Percentiles rank a stretch among this genome's conserved stretches.
Conservation (phyloP, 768 basidiomycete genomes). For the Xerocomus potaroensis region DNA sequence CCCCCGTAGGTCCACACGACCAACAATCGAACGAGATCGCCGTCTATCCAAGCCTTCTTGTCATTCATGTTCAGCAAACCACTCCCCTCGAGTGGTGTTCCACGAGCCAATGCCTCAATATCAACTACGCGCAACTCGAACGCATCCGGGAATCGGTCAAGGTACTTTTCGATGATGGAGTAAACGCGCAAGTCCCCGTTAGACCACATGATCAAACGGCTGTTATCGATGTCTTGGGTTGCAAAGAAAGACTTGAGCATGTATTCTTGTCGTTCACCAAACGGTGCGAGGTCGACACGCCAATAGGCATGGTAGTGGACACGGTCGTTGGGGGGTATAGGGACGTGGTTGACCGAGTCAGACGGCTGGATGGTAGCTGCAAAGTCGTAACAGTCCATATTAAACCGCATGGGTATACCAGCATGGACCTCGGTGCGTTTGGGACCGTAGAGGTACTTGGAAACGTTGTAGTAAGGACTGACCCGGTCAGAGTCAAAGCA, state of each 20-base stretch:
- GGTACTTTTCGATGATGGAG: slow-evolving; percentile 56
- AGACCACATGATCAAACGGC: slow-evolving; percentile 84
- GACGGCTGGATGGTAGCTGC: slow-evolving; percentile 67
- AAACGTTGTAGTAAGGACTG: slow-evolving; percentile 65
- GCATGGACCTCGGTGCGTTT: slow-evolving; percentile 72
- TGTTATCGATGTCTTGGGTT: slow-evolving; percentile 67
- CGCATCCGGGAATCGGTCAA: slow-evolving; percentile 58
- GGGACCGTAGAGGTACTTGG: slow-evolving; percentile 57
- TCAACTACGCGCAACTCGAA: slow-evolving; percentile 72
- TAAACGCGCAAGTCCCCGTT: slow-evolving; percentile 69
- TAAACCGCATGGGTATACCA: slow-evolving; percentile 71
- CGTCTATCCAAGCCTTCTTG: slow-evolving; percentile 88
- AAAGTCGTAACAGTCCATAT: slow-evolving; percentile 91
- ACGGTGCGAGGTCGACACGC: slow-evolving; percentile 82
- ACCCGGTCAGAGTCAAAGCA: slow-evolving; percentile 68
- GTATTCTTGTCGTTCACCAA: slow-evolving; percentile 79
- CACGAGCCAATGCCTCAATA: slow-evolving; percentile 58
- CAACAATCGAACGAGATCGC: slow-evolving; percentile 85
- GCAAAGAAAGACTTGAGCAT: slow-evolving; percentile 94
- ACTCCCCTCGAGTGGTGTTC: slow-evolving; percentile 74
- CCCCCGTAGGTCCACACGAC: slow-evolving; percentile 89
- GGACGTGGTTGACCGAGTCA: slow-evolving; percentile 3
- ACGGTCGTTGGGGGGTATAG: slow-evolving; percentile 36
- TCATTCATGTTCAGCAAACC: slow-evolving; percentile 59
- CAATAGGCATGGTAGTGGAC: slow-evolving; percentile 90